Conservation (phyloP, 2,329 filamentous ascomycete species). For the Penicillium sp. region DNA sequence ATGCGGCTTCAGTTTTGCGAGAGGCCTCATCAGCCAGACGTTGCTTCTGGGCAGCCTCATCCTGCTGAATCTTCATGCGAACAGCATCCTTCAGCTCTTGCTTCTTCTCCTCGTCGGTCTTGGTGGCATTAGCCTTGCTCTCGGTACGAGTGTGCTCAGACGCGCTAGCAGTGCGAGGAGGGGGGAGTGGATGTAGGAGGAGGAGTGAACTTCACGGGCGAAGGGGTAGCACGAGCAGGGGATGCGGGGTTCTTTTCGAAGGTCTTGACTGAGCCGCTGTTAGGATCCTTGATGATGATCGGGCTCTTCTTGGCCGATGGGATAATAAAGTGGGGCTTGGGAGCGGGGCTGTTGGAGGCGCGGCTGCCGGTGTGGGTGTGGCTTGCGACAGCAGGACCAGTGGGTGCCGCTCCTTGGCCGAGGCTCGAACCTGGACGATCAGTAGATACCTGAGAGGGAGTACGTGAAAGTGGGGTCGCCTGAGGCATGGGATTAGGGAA, state of each 20-base stretch:
- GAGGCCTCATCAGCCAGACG: slow-evolving; percentile 48
- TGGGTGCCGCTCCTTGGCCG: slow-evolving; percentile 54
- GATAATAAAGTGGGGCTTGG: slow-evolving; percentile 62
- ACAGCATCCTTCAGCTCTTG: slow-evolving; percentile 65
- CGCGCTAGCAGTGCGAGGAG: slow-evolving; percentile 69
- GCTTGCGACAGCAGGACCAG: slow-evolving; percentile 51
- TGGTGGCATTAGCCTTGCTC: slow-evolving; percentile 57
- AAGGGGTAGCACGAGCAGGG: slow-evolving; percentile 54
- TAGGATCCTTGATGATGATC: slow-evolving; percentile 79
- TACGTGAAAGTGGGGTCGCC: slow-evolving; percentile 73
- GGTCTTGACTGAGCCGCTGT: slow-evolving; percentile 73
- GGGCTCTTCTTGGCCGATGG: slow-evolving; percentile 67
- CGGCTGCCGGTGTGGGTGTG: slow-evolving; percentile 54
- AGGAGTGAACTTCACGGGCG: slow-evolving; percentile 61
- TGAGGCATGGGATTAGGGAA: slow-evolving; percentile 47
- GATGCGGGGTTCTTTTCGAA: slow-evolving; percentile 66
- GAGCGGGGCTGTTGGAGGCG: slow-evolving; percentile 56
- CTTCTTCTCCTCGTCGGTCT: slow-evolving; percentile 78
- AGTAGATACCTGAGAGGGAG: slow-evolving; percentile 72
- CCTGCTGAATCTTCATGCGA: slow-evolving; percentile 55
- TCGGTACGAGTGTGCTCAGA: slow-evolving; percentile 69
- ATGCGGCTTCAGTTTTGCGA: slow-evolving; percentile 43
- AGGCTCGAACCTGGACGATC: slow-evolving; percentile 63
- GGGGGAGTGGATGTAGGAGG: slow-evolving; percentile 77
- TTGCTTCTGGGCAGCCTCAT: slow-evolving; percentile 52